Percentiles rank a stretch among this genome's conserved stretches.
Conservation (phyloP, 129 eudicot genomes). For the Smallanthus sonchifolius region DNA sequence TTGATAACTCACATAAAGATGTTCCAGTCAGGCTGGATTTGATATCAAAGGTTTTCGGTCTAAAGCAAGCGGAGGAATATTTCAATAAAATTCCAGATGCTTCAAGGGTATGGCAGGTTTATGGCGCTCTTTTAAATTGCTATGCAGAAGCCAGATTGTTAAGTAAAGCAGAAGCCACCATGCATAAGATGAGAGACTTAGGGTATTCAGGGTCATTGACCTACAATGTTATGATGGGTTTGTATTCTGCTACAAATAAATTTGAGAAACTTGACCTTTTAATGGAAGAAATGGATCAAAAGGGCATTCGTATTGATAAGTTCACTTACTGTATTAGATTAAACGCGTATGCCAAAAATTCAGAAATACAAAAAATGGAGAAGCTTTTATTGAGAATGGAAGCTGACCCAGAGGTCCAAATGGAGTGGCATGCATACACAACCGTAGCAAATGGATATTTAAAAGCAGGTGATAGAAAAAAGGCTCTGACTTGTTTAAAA, state of each 20-base stretch:
- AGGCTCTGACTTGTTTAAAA: slow-evolving; percentile 34
- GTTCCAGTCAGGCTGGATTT: slow-evolving; percentile 44
- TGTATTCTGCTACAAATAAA: slow-evolving; percentile 32
- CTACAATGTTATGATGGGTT: slow-evolving; percentile 52
- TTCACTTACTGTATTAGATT: slow-evolving; percentile 37
- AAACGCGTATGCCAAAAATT: slow-evolving; percentile 37
- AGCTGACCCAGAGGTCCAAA: slow-evolving; percentile 34
- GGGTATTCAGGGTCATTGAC: slow-evolving; percentile 28
- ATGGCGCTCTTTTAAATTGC: slow-evolving; percentile 49
- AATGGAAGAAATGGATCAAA: slow-evolving; percentile 49
- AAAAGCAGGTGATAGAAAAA: slow-evolving; percentile 27
- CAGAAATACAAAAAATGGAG: slow-evolving; percentile 45
- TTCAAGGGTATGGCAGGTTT: slow-evolving; percentile 35
- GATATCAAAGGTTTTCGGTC: slow-evolving; percentile 44
- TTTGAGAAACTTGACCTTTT: slow-evolving; percentile 35
- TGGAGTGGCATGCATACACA: slow-evolving; percentile 42
- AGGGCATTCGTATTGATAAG: slow-evolving; percentile 31
- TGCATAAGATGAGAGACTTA: slow-evolving; percentile 45
- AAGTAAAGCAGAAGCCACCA: slow-evolving; percentile 46
- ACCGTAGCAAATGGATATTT: slow-evolving; percentile 49
- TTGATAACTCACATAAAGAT: slow-evolving; percentile 30
- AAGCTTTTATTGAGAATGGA: slow-evolving; percentile 44
- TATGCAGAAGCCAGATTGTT: slow-evolving; percentile 31
- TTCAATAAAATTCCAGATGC: slow-evolving; percentile 36
- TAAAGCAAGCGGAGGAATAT: slow-evolving; percentile 47